Evolutionary conservation across 208 protist species (phyloP).

Genomic region (Spongospora subterranea): DNA sequence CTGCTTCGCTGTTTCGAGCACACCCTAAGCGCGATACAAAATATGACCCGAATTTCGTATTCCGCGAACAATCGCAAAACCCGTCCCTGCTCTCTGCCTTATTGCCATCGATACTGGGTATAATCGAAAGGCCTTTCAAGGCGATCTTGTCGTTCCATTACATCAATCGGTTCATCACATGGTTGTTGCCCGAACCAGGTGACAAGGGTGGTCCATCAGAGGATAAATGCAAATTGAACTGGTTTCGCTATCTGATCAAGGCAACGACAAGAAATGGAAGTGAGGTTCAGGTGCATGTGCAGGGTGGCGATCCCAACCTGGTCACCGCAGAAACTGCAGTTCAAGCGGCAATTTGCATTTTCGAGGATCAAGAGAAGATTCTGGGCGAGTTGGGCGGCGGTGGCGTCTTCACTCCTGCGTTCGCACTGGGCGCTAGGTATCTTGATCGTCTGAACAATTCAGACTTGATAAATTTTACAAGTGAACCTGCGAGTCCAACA

Average conservation of each 20-base stretch:
- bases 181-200: not conserved
- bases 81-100: not conserved
- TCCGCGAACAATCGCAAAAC: not conserved
- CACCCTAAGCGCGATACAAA: not conserved
- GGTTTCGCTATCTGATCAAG: not conserved
- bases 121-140: not conserved
- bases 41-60: not conserved
- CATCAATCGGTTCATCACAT: not conserved
- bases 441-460: not conserved
- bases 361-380: not conserved
- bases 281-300: not conserved
- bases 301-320: not conserved
- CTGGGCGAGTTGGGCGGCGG: not conserved
- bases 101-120: not conserved
- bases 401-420: slow-evolving; percentile 47
- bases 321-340: slow-evolving; percentile 23
- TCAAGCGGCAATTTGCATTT: slow-evolving; percentile 20
- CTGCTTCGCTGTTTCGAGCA: slow-evolving; percentile 10
- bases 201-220: not conserved
- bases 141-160: not conserved
- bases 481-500: too few species aligned
- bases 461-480: not conserved
- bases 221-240: not conserved
- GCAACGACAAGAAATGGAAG: not conserved
- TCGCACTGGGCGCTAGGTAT: not conserved